Evolutionary conservation across 768 basidiomycete genomes (phyloP), one percentile per base, ranked within the genome.

Genomic region (Lactarius tabidus): DNA sequence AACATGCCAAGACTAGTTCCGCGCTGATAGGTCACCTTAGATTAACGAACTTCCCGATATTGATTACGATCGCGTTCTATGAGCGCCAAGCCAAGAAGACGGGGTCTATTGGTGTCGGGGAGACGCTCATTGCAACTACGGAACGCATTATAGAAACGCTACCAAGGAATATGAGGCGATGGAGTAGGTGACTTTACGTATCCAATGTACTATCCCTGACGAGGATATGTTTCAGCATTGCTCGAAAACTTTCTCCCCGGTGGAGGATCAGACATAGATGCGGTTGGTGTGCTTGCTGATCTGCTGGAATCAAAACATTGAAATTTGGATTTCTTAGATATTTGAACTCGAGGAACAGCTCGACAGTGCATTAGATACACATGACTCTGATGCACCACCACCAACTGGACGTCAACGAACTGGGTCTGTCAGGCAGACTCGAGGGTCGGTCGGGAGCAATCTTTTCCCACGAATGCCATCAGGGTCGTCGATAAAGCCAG

Each of bases 31-130:
- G 56, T 35, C 60, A 57, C 48, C 18, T 33, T 69, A 91, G 91
- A 73, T 68, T 85, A 28, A 93, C 93, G 6, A 93, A 88, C 69
- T 90, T 96, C 70, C 95, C 95, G 0, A 83, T 95, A 18, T 78
- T 98, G 41, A 75, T 97, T 43, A 66, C 79, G 20, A 93, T 97
- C 59, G 88, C 93, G 2, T 77, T 88, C 60, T 96, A 95, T 72
- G 95, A 96, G 75, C 84, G 95, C 18, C 90, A 94, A 73, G 83
- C 88, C 2, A 91, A 91, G 75, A 80, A 77, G 26, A 82, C 80
- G 5, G 86, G 85, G 1, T 83, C 90, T 0, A 77, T 79, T 2
- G 85, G 82, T 28, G 85, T 95, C 69, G 84, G 85, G 66, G 92
- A 96, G 66, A 91, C 91, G 0, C 67, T 95, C 14, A 74, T 80